Evolutionary conservation across 176 grass and related monocot species (phyloP), one percentile per base, ranked within the genome.

Genomic region (Rhynchospora tenuis): DNA sequence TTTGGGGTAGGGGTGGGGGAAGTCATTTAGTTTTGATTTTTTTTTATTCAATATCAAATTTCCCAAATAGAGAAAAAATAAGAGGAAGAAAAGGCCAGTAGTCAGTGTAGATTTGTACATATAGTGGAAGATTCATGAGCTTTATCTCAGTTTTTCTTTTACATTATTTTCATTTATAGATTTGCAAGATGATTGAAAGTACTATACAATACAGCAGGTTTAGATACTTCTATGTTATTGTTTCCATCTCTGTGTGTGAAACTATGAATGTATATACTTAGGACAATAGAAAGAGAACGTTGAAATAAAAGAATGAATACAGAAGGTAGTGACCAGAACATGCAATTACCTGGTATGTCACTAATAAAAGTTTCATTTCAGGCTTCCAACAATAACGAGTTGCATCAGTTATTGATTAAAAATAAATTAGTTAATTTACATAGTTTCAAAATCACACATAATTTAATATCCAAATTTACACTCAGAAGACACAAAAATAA

Each of bases 401-500:
- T 10, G 24, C 23, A 56, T 55, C 48, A 5, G 55, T 76, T 28
- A 56, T 28, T 46, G 31, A 77, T 56, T 47, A 20, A 71, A 38
- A 28, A 33, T 56, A 19, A 56, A 31, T 56, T 55, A 56, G 50
- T 77, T 56, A 19, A 22, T 31, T 23, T 82, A 82, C 80, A 82
- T 13, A 48, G 22, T 48, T 28, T 50, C 27, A 31, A 31, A 38
- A 64, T 12, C 43, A 50, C 59, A 82, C 60, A 82, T 42, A 82
- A 82, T 65, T 81, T 46, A 33, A 65, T 20, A n/a, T n/a, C 56
- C 44, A 82, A 82, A 29, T 81, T 63, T 82, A 68, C 61, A 82
- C 45, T 22, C 80, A 82, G 43, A 19, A 33, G 19, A 8, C 9
- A 4, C 33, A 24, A 52, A 66, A 66, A 9, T 48, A 50, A 64